A percentile compares a stretch with the other conserved stretches of the same genome.
Evolutionary conservation across 2,329 filamentous ascomycete genomes (phyloP).

Genomic region (Colletotrichum gloeosporioides): DNA sequence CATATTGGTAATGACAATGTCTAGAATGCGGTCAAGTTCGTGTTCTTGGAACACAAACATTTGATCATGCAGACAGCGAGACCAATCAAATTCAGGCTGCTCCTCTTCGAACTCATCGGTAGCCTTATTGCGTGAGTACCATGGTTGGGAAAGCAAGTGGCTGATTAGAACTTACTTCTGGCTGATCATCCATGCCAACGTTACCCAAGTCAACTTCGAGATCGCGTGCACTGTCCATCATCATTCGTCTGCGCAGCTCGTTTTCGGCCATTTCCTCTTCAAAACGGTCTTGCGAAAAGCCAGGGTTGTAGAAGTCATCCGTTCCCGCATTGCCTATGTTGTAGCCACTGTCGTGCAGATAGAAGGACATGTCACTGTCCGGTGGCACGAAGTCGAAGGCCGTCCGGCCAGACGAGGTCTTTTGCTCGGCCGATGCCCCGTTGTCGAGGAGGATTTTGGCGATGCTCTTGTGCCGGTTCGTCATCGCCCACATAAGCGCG

Average conservation of each 20-base stretch:
- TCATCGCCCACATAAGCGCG: slow-evolving; percentile 99
- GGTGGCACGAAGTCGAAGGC: slow-evolving; percentile 96
- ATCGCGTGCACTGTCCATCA: slow-evolving; percentile 98
- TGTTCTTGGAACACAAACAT: slow-evolving; percentile 99
- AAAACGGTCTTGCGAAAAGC: slow-evolving; percentile 90
- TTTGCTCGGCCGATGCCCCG: slow-evolving; percentile 93
- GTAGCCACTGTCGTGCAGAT: slow-evolving; percentile 93
- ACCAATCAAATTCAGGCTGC: slow-evolving; percentile 95
- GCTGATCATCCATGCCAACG: slow-evolving; percentile 92
- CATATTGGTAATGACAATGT: slow-evolving; percentile 98
- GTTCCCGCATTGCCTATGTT: slow-evolving; percentile 79
- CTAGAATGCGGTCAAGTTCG: slow-evolving; percentile 88
- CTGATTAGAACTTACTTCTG: slow-evolving; percentile 67
- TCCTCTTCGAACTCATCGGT: slow-evolving; percentile 84
- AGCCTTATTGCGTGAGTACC: slow-evolving; percentile 22
- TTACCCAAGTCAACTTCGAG: slow-evolving; percentile 96
- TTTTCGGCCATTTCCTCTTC: slow-evolving; percentile 98
- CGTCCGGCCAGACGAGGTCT: slow-evolving; percentile 90
- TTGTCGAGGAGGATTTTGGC: slow-evolving; percentile 92
- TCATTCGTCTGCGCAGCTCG: slow-evolving; percentile 94
- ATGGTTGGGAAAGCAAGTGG: slow-evolving; percentile 24
- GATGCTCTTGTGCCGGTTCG: slow-evolving; percentile 94
- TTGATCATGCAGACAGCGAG: slow-evolving; percentile 91
- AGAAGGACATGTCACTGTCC: slow-evolving; percentile 95
- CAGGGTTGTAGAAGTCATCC: slow-evolving; percentile 93